These are phyloP conservation scores for Henckelia pumila DNA, from an alignment of 257 asterid species.

Conservation along the genomic window DNA sequence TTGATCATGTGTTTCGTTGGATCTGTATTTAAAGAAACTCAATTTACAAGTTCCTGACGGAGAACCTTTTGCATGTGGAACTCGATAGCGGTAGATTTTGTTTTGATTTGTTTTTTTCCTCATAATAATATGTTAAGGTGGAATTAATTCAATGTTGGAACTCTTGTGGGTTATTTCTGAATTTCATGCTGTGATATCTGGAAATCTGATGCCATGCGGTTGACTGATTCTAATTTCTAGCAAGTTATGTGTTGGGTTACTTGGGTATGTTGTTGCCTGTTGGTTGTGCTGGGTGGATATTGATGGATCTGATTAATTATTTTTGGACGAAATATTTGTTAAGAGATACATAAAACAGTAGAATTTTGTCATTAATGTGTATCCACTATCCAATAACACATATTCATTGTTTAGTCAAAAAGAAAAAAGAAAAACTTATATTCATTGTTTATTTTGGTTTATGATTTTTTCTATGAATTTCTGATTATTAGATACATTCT, in stretches of 20 bases:
- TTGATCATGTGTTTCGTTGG: constrained; percentile 17
- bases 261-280: no score
- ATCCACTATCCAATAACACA: no score
- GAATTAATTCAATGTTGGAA: constrained; percentile 13
- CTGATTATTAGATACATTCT: no score
- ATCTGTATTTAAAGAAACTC: constrained; percentile 25
- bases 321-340: no score
- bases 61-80: constrained; percentile 16
- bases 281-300: no score
- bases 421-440: no score
- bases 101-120: constrained; percentile 2
- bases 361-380: no score
- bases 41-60: constrained; percentile 10
- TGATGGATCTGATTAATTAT: no score
- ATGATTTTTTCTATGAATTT: no score
- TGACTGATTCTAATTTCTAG: background rate
- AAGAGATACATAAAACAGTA: no score
- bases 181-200: background rate
- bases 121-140: constrained; percentile 17
- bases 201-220: background rate
- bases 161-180: constrained; percentile 17
- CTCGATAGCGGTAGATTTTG: constrained; percentile 4
- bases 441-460: no score
- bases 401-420: no score
- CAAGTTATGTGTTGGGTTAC: background rate